A percentile compares a stretch with the other conserved stretches of the same genome.
phyloP scores from a whole-genome alignment of 306 rosid genomes.

The Lablab purpureus region DNA sequence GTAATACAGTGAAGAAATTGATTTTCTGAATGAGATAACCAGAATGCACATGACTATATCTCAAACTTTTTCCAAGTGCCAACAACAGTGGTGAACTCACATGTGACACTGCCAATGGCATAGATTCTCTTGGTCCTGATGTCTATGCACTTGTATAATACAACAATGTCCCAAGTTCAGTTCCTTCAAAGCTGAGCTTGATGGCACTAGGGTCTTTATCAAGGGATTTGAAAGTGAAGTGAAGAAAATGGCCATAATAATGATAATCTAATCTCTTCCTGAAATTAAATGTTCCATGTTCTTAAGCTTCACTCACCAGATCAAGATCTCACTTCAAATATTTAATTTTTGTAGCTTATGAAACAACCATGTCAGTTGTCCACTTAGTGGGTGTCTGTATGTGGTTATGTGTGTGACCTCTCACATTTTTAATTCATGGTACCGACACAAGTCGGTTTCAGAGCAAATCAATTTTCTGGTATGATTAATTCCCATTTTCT shows the following conservation, averaged over 20 bases:
- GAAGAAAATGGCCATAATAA: conserved; percentile 14
- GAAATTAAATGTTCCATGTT: background rate
- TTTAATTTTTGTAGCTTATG: conserved; percentile 6
- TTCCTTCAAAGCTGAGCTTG: conserved; percentile 42
- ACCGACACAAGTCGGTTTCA: conserved; percentile 7
- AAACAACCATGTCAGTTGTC: conserved; percentile 29
- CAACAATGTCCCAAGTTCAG: background rate
- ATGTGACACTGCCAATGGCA: background rate
- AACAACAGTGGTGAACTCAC: conserved; percentile 40
- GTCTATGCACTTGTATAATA: background rate
- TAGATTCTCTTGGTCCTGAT: conserved; percentile 10
- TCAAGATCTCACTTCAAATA: conserved; percentile 42
- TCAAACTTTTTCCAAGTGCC: conserved; percentile 4
- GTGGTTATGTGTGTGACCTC: background rate
- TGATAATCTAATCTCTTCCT: background rate
- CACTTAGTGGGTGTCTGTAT: conserved; percentile 29
- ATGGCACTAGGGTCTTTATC: conserved; percentile 21
- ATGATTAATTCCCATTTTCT: conserved; percentile 19
- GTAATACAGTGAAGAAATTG: background rate
- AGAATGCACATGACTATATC: background rate
- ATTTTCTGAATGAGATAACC: background rate
- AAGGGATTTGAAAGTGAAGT: background rate
- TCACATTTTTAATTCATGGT: conserved; percentile 10
- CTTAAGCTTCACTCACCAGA: conserved; percentile 22
- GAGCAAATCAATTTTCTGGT: background rate